Base-by-base conservation (phyloP, 2,329 filamentous ascomycete genomes). In the Fusarium sp. region DNA sequence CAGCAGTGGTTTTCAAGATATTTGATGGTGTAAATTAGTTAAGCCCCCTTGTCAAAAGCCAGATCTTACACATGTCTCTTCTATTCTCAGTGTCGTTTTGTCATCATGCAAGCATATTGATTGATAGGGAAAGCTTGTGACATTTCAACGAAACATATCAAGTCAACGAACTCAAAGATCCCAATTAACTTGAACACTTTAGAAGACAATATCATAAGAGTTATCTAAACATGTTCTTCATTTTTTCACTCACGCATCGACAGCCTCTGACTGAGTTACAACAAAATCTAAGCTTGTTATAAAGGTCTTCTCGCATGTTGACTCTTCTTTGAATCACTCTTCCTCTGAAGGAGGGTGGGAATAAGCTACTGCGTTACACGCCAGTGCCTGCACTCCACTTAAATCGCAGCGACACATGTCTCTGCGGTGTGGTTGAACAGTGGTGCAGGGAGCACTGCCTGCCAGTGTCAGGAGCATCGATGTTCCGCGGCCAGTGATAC, bases 1-100 rank as follows among this genome's bases (percentile, higher is more conserved):
- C 18, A 22, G 18, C 0, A 3, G 10, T 28, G 13, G 18, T 28
- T 47, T 0, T 8, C 8, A 11, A 22, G 18, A 47, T 11, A 22
- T 9, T 44, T 8, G 10, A 44, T 18, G 42, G 15, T 18, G n/a
- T 24, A 35, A 35, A 35, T 35, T 35, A 35, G 32, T 8, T 35
- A 3, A 35, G 0, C 2, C 32, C 3, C 1, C 14, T 4, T 35
- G 32, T 0, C 1, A 35, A 35, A 35, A 35, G 7, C 0, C 32
- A 35, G 32, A 17, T 0, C 1, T 4, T 35, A 8, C 14, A 35
- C 0, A 35, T 1, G 1, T 35, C 0, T 35, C 32, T 17, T 35
- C 0, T 1, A 35, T 17, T 35, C 14, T 17, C 14, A 35, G 14
- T 35, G 14, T 0, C 7, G 1, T 35, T 35, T 8, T 15, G 32